phyloP scores from a whole-genome alignment of 331 rosid species.

The Pyracantha coccinea region DNA sequence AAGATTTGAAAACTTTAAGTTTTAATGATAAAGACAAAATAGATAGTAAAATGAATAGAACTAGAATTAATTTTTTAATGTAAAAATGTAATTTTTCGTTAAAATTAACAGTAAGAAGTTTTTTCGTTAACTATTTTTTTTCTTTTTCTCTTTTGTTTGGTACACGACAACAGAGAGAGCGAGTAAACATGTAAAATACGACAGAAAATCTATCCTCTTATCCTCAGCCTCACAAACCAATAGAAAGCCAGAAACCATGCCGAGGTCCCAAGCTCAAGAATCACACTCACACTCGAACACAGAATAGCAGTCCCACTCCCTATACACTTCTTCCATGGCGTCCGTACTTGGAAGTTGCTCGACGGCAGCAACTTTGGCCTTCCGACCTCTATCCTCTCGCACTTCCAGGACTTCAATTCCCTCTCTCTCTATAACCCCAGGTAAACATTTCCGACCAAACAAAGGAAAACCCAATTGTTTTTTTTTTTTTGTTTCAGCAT shows the following conservation, averaged over 20 bases:
- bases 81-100: too few relatives aligned
- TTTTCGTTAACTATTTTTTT: too few relatives aligned
- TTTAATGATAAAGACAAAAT: too few relatives aligned
- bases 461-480: not conserved
- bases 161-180: not conserved
- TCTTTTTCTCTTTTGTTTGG: not conserved
- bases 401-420: constrained; percentile 36
- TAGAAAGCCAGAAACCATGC: constrained; percentile 18
- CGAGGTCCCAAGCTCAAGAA: constrained; percentile 5
- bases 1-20: too few relatives aligned
- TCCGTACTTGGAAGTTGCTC: constrained; percentile 66
- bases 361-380: constrained; percentile 46
- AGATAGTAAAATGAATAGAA: too few relatives aligned
- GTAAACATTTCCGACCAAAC: constrained; percentile 22
- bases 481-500: not conserved
- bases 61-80: too few relatives aligned
- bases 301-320: not conserved
- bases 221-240: constrained; percentile 37
- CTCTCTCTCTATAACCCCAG: constrained; percentile 42
- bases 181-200: not conserved
- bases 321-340: constrained; percentile 37
- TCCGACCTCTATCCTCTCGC: constrained; percentile 37
- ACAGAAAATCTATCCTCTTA: constrained; percentile 65
- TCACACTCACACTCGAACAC: not conserved
- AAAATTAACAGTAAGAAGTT: too few relatives aligned